Base-by-base conservation (phyloP, 768 basidiomycete species). In the Candolleomyces aberdarensis region DNA sequence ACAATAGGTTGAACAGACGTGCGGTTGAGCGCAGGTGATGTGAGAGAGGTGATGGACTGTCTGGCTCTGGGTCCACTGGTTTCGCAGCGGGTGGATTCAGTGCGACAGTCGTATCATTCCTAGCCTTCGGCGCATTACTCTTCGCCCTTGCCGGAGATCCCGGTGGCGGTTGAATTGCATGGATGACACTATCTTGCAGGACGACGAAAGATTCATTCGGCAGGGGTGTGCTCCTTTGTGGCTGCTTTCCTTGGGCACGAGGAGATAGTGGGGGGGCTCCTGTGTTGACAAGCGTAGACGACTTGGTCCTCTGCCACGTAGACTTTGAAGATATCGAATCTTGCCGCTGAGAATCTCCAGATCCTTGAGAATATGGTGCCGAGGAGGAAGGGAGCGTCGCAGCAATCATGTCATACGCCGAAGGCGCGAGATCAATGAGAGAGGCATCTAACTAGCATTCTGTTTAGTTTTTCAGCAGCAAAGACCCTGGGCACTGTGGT, bases 181-280 rank as follows among this genome's bases (percentile, higher is more conserved):
- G 82, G 66, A 92, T 81, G 60, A 91, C 77, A 65, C 91, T 94
- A 68, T 95, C 93, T 71, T 93, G 90, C 29, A 96, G 79, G 47
- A 97, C 81, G 61, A 97, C 91, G 74, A 96, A 97, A 26, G 94
- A 96, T 72, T 95, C 94, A 67, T 85, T 90, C 7, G 93, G 91
- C 46, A 83, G 78, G 36, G 75, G 79, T 19, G 78, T 72, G 47
- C 66, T 76, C 61, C 81, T 83, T 66, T 84, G 83, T 19, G 83
- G 76, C 63, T 85, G 87, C 67, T 86, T 89, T 64, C 80, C 83
- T 71, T 83, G 83, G 26, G 82, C 78, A 66, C 82, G 84, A 62
- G 83, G 71, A 39, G 87, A 85, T 53, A 83, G 72, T 22, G 79
- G 70, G 39, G 71, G 58, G n/a, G 60, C 32, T 47, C 71, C 41